Conservation (phyloP, 805 yeast species). For the Ogataea pini region DNA sequence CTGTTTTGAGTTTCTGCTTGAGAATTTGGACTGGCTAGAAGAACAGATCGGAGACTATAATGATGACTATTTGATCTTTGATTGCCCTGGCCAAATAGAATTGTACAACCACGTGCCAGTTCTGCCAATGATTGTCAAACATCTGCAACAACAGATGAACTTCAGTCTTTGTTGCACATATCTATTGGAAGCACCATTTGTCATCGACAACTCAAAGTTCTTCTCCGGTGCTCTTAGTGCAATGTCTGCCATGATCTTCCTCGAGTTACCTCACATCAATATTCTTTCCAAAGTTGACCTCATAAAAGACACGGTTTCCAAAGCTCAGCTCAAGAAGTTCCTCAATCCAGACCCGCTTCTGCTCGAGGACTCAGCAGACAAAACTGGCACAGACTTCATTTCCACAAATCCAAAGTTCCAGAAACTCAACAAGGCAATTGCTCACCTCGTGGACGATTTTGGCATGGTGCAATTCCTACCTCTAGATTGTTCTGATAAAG, state of each 20-base stretch:
- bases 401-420: conserved; percentile 57
- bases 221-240: conserved; percentile 95
- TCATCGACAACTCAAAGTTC: conserved; percentile 86
- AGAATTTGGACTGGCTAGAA: conserved; percentile 95
- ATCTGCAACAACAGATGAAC: conserved; percentile 73
- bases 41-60: conserved; percentile 95
- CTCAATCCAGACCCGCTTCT: conserved; percentile 90
- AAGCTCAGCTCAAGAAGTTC: conserved; percentile 76
- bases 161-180: conserved; percentile 93
- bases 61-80: conserved; percentile 91
- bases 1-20: conserved; percentile 87
- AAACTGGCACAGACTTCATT: conserved; percentile 31
- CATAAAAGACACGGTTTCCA: conserved; percentile 74
- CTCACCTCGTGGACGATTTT: conserved; percentile 90
- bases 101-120: conserved; percentile 93
- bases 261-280: conserved; percentile 94
- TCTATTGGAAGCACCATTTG: conserved; percentile 90
- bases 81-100: conserved; percentile 97
- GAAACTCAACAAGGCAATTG: conserved; percentile 76
- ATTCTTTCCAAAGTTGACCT: conserved; percentile 85
- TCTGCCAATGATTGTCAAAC: conserved; percentile 84
- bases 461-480: conserved; percentile 99
- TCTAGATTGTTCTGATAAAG: conserved; percentile 60
- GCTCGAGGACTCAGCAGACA: conserved; percentile 44
- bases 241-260: conserved; percentile 95